These are phyloP conservation scores for Rossbeevera mucosa DNA, from an alignment of 768 basidiomycete genomes.

Conservation along the genomic window DNA sequence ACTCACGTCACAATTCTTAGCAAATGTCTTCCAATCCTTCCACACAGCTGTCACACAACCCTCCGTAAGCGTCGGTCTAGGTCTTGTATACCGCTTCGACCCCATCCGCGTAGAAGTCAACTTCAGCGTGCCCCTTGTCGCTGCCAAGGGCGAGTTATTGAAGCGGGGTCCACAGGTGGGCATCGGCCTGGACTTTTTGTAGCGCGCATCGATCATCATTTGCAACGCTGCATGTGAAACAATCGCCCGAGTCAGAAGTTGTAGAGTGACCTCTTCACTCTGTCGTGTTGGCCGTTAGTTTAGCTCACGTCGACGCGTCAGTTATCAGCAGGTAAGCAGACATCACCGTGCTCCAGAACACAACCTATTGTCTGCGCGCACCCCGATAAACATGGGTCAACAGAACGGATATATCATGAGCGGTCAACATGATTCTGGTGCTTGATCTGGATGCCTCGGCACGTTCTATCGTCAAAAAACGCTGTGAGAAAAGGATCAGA, in stretches of 20 bases:
- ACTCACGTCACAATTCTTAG: conserved; percentile 1
- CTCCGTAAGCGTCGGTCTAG: conserved; percentile 76
- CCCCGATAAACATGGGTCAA: too few species aligned
- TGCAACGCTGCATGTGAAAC: conserved; percentile 9
- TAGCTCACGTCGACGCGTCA: background rate
- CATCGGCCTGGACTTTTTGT: conserved; percentile 77
- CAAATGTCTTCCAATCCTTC: conserved; percentile 7
- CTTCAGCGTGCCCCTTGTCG: conserved; percentile 77
- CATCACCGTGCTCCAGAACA: too few species aligned
- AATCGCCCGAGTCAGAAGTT: background rate
- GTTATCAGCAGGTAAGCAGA: background rate
- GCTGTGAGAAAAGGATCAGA: too few species aligned
- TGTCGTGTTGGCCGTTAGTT: background rate
- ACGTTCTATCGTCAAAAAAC: too few species aligned
- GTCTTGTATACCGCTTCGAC: conserved; percentile 78
- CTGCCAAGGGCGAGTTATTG: conserved; percentile 58
- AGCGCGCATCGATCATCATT: conserved; percentile 1
- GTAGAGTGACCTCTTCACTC: background rate
- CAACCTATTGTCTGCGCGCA: too few species aligned
- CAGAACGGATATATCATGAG: too few species aligned
- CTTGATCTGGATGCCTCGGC: too few species aligned
- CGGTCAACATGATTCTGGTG: too few species aligned
- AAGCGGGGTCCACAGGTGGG: conserved; percentile 77
- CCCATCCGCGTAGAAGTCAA: conserved; percentile 86
- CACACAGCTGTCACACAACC: conserved; percentile 31